phyloP scores from a whole-genome alignment of 2,329 filamentous ascomycete genomes.

The Alternaria hordeiaustralica region DNA sequence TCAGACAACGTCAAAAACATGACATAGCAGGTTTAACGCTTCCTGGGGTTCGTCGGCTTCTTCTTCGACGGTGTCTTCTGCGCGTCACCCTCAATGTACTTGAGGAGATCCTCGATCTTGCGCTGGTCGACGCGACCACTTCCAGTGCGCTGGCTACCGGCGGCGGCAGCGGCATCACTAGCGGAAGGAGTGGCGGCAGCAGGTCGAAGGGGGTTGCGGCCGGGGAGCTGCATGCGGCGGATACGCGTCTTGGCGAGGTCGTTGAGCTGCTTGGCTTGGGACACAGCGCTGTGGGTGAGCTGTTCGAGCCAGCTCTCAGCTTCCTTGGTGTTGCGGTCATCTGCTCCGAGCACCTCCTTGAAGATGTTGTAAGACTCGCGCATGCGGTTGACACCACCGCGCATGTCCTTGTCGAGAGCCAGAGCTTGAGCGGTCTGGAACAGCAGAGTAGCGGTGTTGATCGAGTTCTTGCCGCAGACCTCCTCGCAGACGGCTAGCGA shows the following conservation, averaged over 20 bases:
- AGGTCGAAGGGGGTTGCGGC: slow-evolving; percentile 61
- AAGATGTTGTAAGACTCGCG: slow-evolving; percentile 97
- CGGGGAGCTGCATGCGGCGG: slow-evolving; percentile 72
- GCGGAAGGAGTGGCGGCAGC: slow-evolving; percentile 67
- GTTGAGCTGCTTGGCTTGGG: slow-evolving; percentile 91
- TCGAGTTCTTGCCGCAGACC: slow-evolving; percentile 85
- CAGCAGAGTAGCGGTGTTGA: slow-evolving; percentile 91
- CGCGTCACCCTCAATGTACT: slow-evolving; percentile 82
- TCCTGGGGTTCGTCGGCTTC: slow-evolving; percentile 53
- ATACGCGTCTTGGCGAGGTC: slow-evolving; percentile 77
- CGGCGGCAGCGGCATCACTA: slow-evolving; percentile 53
- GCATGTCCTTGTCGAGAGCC: slow-evolving; percentile 93
- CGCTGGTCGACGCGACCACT: slow-evolving; percentile 69
- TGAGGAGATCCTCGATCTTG: slow-evolving; percentile 90
- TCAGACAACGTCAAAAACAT: background rate
- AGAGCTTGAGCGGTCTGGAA: slow-evolving; percentile 97
- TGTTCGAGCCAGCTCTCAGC: slow-evolving; percentile 96
- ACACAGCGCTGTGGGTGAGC: slow-evolving; percentile 92
- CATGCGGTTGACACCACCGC: slow-evolving; percentile 90
- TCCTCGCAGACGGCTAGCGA: slow-evolving; percentile 88
- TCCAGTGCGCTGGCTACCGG: slow-evolving; percentile 47
- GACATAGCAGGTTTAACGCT: slow-evolving; percentile 14
- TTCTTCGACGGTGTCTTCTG: slow-evolving; percentile 55
- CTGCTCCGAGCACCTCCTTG: slow-evolving; percentile 80
- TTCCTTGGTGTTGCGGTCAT: slow-evolving; percentile 98